Conservation (phyloP, 331 rosid species). For the Quercus lobata region DNA sequence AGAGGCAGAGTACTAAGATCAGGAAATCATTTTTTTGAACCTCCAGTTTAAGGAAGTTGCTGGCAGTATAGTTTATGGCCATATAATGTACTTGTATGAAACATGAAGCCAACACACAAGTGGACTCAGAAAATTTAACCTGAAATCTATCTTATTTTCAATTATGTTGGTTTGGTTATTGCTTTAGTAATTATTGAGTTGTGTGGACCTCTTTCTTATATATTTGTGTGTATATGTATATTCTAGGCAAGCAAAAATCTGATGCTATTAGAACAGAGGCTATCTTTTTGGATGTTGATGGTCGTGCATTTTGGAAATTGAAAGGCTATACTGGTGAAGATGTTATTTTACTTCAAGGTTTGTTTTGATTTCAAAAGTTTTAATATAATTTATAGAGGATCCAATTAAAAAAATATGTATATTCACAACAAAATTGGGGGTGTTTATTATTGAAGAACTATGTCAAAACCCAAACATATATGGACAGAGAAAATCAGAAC, state of each 20-base stretch:
- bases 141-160: neutral
- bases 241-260: slow-evolving; percentile 19
- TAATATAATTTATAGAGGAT: neutral
- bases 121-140: neutral
- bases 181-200: neutral
- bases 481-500: neutral
- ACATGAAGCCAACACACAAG: neutral
- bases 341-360: slow-evolving; percentile 44
- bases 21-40: neutral
- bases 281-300: slow-evolving; percentile 15
- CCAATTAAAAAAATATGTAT: neutral
- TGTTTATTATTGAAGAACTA: neutral
- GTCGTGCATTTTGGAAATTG: slow-evolving; percentile 45
- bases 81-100: neutral
- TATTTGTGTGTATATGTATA: neutral
- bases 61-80: neutral
- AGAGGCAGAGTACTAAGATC: neutral
- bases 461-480: neutral
- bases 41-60: neutral
- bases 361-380: neutral
- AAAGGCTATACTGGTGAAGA: slow-evolving; percentile 23
- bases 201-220: neutral
- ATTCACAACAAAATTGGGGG: neutral
- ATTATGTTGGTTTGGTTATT: neutral
- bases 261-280: slow-evolving; percentile 9